Conservation (phyloP, 2,329 filamentous ascomycete genomes). For the Xylariaceae sp. region DNA sequence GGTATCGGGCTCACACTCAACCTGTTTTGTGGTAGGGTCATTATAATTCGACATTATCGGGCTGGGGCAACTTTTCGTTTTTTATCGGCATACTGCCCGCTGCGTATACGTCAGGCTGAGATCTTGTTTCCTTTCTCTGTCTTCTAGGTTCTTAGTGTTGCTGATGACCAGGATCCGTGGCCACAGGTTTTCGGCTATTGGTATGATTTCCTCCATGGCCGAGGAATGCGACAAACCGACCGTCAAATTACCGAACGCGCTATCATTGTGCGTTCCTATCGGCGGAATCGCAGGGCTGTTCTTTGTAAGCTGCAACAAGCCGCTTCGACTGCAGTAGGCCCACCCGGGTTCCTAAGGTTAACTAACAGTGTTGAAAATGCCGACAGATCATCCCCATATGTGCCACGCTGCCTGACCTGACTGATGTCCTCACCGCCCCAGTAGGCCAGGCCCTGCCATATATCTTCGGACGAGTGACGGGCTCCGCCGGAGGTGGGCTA, state of each 20-base stretch:
- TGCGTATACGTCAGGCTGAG: conserved; percentile 40
- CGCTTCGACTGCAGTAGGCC: no score
- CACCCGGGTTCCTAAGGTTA: no score
- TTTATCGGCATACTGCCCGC: conserved; percentile 57
- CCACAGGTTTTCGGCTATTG: conserved; percentile 52
- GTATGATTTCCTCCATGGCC: conserved; percentile 59
- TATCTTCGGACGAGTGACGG: conserved; percentile 47
- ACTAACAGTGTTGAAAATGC: no score
- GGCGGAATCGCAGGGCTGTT: conserved; percentile 50
- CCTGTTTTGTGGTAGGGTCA: conserved; percentile 33
- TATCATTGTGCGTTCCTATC: conserved; percentile 47
- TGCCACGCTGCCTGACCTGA: conserved; percentile 35
- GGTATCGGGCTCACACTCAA: no score
- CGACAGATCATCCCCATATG: conserved; percentile 45
- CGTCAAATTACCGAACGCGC: conserved; percentile 46
- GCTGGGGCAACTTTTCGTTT: conserved; percentile 56
- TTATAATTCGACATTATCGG: conserved; percentile 50
- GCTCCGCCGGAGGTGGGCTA: conserved; percentile 45
- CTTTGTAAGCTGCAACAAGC: conserved; percentile 35
- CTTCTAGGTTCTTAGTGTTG: not conserved
- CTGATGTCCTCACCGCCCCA: conserved; percentile 41
- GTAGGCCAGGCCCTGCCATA: conserved; percentile 50
- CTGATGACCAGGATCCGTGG: conserved; percentile 7
- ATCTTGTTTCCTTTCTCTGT: not conserved
- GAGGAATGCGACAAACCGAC: conserved; percentile 52